Evolutionary conservation across 2,329 filamentous ascomycete species (phyloP).

Genomic region (Zymoseptoria pseudotritici): DNA sequence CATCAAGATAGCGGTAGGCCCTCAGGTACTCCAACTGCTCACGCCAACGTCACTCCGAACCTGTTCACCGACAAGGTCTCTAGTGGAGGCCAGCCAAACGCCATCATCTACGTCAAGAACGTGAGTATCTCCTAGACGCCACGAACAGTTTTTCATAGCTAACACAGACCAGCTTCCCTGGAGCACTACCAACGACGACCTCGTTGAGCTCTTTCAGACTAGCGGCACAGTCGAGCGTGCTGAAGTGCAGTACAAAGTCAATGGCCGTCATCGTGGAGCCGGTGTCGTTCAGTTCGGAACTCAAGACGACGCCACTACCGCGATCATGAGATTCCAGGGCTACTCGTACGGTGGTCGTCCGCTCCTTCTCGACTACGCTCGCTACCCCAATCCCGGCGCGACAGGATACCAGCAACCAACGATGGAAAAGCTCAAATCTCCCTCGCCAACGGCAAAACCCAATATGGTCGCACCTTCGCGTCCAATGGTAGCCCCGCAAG

Average conservation of each 20-base stretch:
- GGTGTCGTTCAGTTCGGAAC: slow-evolving; percentile 93
- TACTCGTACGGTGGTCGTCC: slow-evolving; percentile 96
- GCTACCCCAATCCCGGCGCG: slow-evolving; percentile 67
- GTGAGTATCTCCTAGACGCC: slow-evolving; percentile 50
- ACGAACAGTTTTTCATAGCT: slow-evolving; percentile 20
- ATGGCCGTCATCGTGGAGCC: slow-evolving; percentile 86
- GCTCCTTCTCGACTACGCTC: slow-evolving; percentile 86
- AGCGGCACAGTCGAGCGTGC: slow-evolving; percentile 97
- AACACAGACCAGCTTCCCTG: slow-evolving; percentile 66
- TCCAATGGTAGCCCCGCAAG: too few species aligned
- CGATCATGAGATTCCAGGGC: slow-evolving; percentile 93
- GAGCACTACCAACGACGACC: slow-evolving; percentile 97
- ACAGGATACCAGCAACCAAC: slow-evolving; percentile 75
- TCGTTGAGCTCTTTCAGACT: slow-evolving; percentile 92
- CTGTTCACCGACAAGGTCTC: slow-evolving; percentile 91
- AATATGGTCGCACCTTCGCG: too few species aligned
- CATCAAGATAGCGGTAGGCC: slow-evolving; percentile 50
- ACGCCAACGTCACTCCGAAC: slow-evolving; percentile 54
- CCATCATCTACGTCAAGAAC: slow-evolving; percentile 92
- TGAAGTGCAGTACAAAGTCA: slow-evolving; percentile 97
- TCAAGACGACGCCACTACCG: slow-evolving; percentile 77
- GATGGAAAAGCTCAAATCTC: slow-evolving; percentile 59
- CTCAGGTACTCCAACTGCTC: slow-evolving; percentile 42
- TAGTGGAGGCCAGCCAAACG: slow-evolving; percentile 72
- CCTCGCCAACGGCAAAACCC: background rate